Percentiles rank a stretch among this genome's conserved stretches.
Evolutionary conservation across 441 rosid genomes (phyloP).

Genomic region (Daphne laureola): DNA sequence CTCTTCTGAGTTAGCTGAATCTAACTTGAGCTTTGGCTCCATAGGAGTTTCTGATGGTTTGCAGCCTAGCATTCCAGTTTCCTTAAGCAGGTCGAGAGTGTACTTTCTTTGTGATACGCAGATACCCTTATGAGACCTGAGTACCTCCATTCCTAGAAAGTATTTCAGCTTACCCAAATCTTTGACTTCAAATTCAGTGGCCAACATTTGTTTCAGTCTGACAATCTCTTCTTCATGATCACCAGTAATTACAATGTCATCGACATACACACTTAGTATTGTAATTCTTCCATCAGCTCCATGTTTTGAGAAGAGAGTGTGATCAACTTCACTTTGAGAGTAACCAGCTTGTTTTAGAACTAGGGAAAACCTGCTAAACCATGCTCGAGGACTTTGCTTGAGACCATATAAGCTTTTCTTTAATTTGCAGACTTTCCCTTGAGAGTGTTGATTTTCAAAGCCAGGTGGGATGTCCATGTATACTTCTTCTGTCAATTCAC

Average conservation of each 20-base stretch:
- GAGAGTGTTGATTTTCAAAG: too few species aligned
- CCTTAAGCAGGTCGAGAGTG: neutral
- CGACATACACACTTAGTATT: slow-evolving; percentile 1
- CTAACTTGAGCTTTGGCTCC: neutral
- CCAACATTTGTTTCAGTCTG: neutral
- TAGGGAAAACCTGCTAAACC: neutral
- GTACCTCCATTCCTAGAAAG: neutral
- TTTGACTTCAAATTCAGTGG: neutral
- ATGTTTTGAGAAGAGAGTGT: neutral
- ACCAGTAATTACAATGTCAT: slow-evolving; percentile 3
- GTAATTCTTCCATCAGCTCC: neutral
- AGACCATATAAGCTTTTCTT: neutral
- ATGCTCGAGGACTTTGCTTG: slow-evolving; percentile 4
- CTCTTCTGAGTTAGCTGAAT: too few species aligned
- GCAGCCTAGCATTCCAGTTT: neutral
- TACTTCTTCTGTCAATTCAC: slow-evolving; percentile 1
- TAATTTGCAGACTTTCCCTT: neutral
- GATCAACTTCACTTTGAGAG: neutral
- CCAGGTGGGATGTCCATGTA: slow-evolving; percentile 2
- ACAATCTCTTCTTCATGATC: neutral
- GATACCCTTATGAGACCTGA: neutral
- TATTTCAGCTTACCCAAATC: neutral
- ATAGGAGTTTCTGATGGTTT: neutral
- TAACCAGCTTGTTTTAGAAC: neutral
- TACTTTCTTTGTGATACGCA: neutral